Evolutionary conservation across 768 basidiomycete genomes (phyloP), one percentile per base, ranked within the genome.

Genomic region (Pulveroboletus sp.): DNA sequence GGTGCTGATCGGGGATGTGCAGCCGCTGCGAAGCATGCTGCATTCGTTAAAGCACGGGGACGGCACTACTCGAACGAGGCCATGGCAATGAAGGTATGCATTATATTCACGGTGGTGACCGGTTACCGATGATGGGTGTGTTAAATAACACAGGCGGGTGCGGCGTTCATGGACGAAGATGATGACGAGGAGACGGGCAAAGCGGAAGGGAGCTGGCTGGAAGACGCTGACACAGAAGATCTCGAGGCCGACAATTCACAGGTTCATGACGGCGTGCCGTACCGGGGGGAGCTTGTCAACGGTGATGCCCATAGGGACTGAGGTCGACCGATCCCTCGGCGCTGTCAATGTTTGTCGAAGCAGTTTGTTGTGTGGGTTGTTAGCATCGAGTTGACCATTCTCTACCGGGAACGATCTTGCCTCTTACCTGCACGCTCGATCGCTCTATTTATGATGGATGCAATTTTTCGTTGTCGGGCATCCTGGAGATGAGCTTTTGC

Each of bases 21-120:
- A 93, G 90, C 89, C 51, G 83, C 83, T 41, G 84, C 79, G 33
- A 91, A 89, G 69, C 90, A 89, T 59, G 87, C 83, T 13, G 90
- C 75, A 21, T 93, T 93, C 60, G 75, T 91, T 30, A 79, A 80
- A 56, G 89, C 89, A 21, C 78, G 90, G 21, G 87, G 86, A 47
- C 76, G 87, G 48, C 91, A 93, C 61, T 93, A 93, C 59, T 91
- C 89, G 6, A 92, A 93, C 44, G 91, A 93, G 64, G 91, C 88
- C 1, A 87, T 92, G 64, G 91, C 89, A 15, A 92, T 93, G 91
- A 92, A 92, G 82, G 89, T 86, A 68, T 40, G 67, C 42, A 26
- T 15, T 4, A 50, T n/a, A 27, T 11, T 31, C 35, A 41, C 35
- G 5, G 8, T 5, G 36, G 14, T 35, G 43, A 14, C 14, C 0